Base-by-base conservation (phyloP, 148 eudicot species). In the Vaccinium corymbosum region DNA sequence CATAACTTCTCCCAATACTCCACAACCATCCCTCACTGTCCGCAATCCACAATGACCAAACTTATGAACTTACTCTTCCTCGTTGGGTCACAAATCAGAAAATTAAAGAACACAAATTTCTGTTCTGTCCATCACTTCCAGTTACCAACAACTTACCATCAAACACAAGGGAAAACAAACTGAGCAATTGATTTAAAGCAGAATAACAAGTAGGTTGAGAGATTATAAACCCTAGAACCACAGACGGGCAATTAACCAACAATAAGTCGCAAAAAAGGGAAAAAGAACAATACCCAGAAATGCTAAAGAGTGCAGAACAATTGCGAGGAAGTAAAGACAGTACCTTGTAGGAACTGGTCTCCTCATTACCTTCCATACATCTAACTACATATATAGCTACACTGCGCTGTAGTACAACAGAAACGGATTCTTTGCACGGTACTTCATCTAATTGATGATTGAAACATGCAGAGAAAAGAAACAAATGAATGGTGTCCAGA, bases 341-440 rank as follows among this genome's bases (percentile, higher is more conserved):
- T 76, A 76, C 79, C 79, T 49, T 76, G 79, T 20, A 76, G 79
- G 79, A 76, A 49, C 56, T 76, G 8, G 32, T 49, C 79, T 48
- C 79, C 16, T 76, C 79, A 76, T 76, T 76, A 29, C 19, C 79
- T 76, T 76, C 79, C 79, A 76, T 76, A 76, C 50, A 76, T 76
- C 53, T 49, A 76, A 27, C 35, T 5, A 73, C 16, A 38, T 19
- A 49, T 22, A n/a, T 20, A 32, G 15, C 56, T 76, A 48, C 55
- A 76, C 52, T 76, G 56, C 17, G 56, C 17, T 48, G 56, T 49
- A 76, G 56, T 20, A 76, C 49, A 76, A 76, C 79, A 76, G 14
- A 76, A 76, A 76, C 0, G 55, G 79, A 20, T 48, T 48, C 3
- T 76, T n/a, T 9, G 56, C 8, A 1, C 32, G 4, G 22, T 11